These are phyloP conservation scores for Suzukiozyma palmioleophila DNA, from an alignment of 1,139 yeast species.

Conservation along the genomic window DNA sequence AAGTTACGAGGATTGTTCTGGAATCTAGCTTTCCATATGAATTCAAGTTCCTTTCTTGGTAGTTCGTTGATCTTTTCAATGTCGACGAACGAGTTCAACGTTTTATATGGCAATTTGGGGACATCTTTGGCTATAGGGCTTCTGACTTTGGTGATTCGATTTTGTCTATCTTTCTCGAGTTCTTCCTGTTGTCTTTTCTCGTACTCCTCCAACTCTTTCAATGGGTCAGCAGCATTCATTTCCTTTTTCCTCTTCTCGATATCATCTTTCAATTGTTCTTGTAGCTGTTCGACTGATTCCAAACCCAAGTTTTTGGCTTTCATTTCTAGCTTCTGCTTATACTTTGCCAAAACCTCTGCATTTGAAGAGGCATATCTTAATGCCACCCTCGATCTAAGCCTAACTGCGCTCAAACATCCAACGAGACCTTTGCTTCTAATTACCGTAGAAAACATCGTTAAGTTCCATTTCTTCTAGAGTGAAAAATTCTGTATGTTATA, in stretches of 20 bases:
- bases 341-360: constrained; percentile 16
- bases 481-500: not conserved
- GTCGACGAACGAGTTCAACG: constrained; percentile 66
- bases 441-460: not conserved
- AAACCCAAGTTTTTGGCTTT: constrained; percentile 37
- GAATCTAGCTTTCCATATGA: constrained; percentile 88
- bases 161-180: constrained; percentile 34
- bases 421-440: not conserved
- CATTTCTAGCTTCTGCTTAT: constrained; percentile 29
- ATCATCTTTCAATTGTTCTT: constrained; percentile 57
- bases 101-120: constrained; percentile 59
- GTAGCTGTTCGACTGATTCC: constrained; percentile 55
- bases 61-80: constrained; percentile 58
- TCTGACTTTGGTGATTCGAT: constrained; percentile 64
- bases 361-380: constrained; percentile 8
- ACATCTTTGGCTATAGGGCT: constrained; percentile 44
- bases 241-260: constrained; percentile 54
- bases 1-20: constrained; percentile 54
- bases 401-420: not conserved
- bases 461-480: not conserved
- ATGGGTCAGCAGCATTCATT: constrained; percentile 62
- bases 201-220: constrained; percentile 58
- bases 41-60: constrained; percentile 63
- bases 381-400: not conserved
- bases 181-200: constrained; percentile 38